A percentile compares a stretch with the other conserved stretches of the same genome.
Conservation (phyloP, 495 filamentous ascomycete species). For the Penicillium herquei region DNA sequence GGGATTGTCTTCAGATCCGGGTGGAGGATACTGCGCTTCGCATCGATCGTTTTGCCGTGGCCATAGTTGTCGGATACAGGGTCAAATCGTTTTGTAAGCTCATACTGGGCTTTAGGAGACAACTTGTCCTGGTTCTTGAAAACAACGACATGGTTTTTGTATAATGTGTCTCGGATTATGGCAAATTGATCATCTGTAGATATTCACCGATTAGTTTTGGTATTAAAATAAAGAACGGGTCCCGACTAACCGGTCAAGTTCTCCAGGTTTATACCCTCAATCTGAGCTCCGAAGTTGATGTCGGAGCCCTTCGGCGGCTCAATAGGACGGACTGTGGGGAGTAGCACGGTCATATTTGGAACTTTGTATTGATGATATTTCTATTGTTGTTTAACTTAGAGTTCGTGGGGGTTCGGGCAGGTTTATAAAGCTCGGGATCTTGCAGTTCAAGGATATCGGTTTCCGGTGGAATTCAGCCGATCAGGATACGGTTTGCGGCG, state of each 20-base stretch:
- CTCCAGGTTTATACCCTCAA: conserved; percentile 57
- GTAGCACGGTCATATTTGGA: conserved; percentile 17
- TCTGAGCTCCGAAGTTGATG: conserved; percentile 58
- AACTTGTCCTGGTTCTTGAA: conserved; percentile 64
- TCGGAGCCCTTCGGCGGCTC: conserved; percentile 43
- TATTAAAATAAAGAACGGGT: background rate
- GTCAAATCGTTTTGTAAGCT: conserved; percentile 68
- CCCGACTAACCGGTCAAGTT: conserved; percentile 51
- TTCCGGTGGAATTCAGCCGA: background rate
- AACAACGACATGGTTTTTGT: conserved; percentile 61
- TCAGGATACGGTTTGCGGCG: conserved; percentile 14
- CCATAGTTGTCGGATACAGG: conserved; percentile 62
- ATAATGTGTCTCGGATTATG: conserved; percentile 58
- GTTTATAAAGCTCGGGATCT: conserved; percentile 6
- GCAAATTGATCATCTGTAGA: conserved; percentile 57
- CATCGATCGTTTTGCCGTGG: conserved; percentile 68
- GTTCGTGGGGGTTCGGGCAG: background rate
- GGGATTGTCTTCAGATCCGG: conserved; percentile 77
- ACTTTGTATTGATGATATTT: background rate
- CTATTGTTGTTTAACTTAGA: background rate
- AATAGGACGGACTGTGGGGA: conserved; percentile 36
- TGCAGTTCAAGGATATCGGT: background rate
- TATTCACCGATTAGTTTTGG: background rate
- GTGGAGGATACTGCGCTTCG: conserved; percentile 66
- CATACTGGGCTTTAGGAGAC: conserved; percentile 66